Base-by-base conservation (phyloP, 768 basidiomycete species). In the Strobilomyces echinocephalus region DNA sequence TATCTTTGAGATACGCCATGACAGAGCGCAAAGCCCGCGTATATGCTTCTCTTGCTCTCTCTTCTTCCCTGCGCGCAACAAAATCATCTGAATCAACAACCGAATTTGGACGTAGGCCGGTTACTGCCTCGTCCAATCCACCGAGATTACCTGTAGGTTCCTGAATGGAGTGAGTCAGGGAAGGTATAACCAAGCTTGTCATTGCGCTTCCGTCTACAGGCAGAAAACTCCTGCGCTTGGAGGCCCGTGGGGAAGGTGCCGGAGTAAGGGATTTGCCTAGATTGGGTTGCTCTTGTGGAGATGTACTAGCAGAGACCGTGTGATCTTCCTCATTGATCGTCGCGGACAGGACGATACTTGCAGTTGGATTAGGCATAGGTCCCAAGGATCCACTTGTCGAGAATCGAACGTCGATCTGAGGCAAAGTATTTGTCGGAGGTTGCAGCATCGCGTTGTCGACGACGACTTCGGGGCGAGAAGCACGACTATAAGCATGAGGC, bases 1-100 rank as follows among this genome's bases (percentile, higher is more conserved):
- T 87, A 63, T 99, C 97, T 62, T 85, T 84, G 18, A 99, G 79
- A 70, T 98, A 99, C 8, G 93, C 91, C 88, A 98, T 95, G 16
- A 99, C 83, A 10, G 90, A 88, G 51, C 90, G 82, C 49, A 99
- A 76, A 31, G 91, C 93, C 41, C 88, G 79, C 62, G 82, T 84
- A 66, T 87, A 87, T 30, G 82, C 78, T 63, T 90, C 88, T 30
- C 82, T 77, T 16, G 77, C 79, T 31, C 83, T 77, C 55, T 88
- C 87, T 68, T 87, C 85, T 71, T 90, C 88, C 50, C 79, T 79
- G 35, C 81, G 80, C 50, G 77, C 66, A 49, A 74, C 38, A 40
- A 60, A 70, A 45, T 80, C 77, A 36, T 64, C 58, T 21, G 43
- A 20, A 47, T 85, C 85, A 53, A 69, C 71, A 52, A 75, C 63